Conservation (phyloP, 176 grass and related monocot genomes). For the Triticum timopheevii region DNA sequence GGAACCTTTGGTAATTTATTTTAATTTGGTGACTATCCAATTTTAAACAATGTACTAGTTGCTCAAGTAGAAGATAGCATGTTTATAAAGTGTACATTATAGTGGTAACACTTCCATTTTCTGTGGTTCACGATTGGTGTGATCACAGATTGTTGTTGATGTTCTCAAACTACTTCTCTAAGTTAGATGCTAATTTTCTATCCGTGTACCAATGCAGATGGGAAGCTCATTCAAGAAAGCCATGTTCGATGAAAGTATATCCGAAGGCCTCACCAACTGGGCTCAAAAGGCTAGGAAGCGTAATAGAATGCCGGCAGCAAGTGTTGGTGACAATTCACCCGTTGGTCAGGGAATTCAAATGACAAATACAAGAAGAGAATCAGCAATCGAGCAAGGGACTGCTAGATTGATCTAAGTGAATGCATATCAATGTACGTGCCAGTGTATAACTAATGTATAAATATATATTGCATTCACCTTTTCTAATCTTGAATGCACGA, state of each 20-base stretch:
- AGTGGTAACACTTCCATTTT: too few relatives aligned
- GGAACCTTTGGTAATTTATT: too few relatives aligned
- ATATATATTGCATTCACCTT: too few relatives aligned
- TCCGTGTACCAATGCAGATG: constrained; percentile 39
- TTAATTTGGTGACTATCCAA: too few relatives aligned
- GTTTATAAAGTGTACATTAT: neutral
- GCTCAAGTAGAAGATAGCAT: neutral
- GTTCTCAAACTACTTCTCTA: neutral
- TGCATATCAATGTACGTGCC: too few relatives aligned
- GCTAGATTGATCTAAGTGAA: too few relatives aligned
- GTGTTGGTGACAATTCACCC: neutral
- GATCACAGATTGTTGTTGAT: neutral
- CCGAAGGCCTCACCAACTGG: constrained; percentile 47
- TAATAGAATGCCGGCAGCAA: neutral
- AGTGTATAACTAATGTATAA: too few relatives aligned
- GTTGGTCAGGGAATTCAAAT: constrained; percentile 34
- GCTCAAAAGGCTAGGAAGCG: constrained; percentile 30
- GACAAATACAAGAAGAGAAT: neutral
- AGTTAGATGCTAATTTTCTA: too few relatives aligned
- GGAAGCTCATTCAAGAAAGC: constrained; percentile 70
- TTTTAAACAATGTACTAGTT: too few relatives aligned
- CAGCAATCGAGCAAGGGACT: constrained; percentile 30
- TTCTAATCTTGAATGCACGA: too few relatives aligned
- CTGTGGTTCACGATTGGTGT: neutral
- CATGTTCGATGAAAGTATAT: constrained; percentile 64